phyloP scores from a whole-genome alignment of 805 yeast species.

The Blastobotrys attinorum region DNA sequence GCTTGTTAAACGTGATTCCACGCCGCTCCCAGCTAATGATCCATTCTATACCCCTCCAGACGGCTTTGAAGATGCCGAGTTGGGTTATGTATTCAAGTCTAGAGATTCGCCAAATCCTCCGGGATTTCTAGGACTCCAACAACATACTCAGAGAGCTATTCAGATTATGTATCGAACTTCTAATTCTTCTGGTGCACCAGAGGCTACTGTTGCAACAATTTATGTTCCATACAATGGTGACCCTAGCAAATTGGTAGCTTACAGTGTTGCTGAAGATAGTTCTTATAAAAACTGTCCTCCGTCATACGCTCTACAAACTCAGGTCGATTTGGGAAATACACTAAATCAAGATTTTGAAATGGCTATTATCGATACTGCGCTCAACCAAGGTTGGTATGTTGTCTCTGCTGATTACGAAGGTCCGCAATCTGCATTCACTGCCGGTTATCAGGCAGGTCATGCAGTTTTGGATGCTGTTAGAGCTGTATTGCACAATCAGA shows the following conservation, averaged over 20 bases:
- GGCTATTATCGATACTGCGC: constrained; percentile 11
- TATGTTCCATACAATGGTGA: constrained; percentile 14
- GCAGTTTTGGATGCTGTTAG: constrained; percentile 23
- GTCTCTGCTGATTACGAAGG: constrained; percentile 26
- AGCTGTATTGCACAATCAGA: constrained; percentile 16
- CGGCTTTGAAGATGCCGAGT: neutral
- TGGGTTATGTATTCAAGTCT: constrained; percentile 4
- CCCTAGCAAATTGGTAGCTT: constrained; percentile 17
- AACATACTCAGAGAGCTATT: constrained; percentile 8
- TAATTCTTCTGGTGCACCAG: constrained; percentile 22
- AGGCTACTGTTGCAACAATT: constrained; percentile 24
- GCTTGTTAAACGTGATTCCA: neutral
- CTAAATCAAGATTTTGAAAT: constrained; percentile 7
- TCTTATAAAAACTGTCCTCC: constrained; percentile 20
- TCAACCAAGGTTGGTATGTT: constrained; percentile 17
- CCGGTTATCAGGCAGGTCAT: constrained; percentile 24
- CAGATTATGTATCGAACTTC: constrained; percentile 23
- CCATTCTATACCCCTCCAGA: constrained; percentile 5
- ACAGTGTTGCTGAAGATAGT: constrained; percentile 21
- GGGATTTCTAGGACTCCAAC: neutral
- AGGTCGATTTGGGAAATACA: constrained; percentile 9
- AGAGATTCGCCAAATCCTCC: neutral
- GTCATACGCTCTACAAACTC: constrained; percentile 15
- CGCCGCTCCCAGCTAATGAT: neutral
- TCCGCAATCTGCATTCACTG: constrained; percentile 21